These are phyloP conservation scores for Naganishia vishniacii DNA, from an alignment of 768 basidiomycete genomes.

Conservation along the genomic window DNA sequence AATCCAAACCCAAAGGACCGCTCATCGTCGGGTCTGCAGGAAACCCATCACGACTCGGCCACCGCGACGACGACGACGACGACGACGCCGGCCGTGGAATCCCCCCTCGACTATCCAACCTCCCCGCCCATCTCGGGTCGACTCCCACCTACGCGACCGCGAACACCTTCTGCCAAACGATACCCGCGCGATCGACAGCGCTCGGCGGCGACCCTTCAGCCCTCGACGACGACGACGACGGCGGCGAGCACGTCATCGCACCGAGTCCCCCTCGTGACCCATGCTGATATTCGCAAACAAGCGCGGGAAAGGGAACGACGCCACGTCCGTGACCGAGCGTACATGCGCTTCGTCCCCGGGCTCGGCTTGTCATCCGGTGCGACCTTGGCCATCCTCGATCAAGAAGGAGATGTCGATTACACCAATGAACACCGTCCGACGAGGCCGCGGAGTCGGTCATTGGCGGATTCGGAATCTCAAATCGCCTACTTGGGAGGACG, in stretches of 20 bases:
- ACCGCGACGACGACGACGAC: too few relatives aligned
- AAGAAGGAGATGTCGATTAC: conserved; percentile 16
- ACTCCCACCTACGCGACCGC: too few relatives aligned
- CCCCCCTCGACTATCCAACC: too few relatives aligned
- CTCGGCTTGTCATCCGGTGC: conserved; percentile 17
- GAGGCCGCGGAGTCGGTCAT: conserved; percentile 15
- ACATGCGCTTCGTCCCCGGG: conserved; percentile 27
- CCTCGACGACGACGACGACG: neutral
- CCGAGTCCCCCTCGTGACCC: neutral
- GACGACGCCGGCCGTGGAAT: too few relatives aligned
- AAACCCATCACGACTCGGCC: too few relatives aligned
- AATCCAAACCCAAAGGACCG: too few relatives aligned
- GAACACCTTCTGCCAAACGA: neutral
- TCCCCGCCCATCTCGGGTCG: too few relatives aligned
- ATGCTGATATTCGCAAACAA: conserved; percentile 4
- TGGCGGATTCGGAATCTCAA: conserved; percentile 5
- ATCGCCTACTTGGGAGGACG: conserved; percentile 6
- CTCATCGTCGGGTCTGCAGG: too few relatives aligned
- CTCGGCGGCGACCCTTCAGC: neutral
- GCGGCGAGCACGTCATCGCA: neutral
- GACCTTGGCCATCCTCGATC: conserved; percentile 7
- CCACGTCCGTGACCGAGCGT: conserved; percentile 14
- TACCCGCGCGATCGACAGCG: conserved; percentile 14
- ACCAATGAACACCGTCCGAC: neutral
- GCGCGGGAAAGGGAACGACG: conserved; percentile 11